Conservation (phyloP, 2,329 filamentous ascomycete genomes). For the Colletotrichum godetiae region DNA sequence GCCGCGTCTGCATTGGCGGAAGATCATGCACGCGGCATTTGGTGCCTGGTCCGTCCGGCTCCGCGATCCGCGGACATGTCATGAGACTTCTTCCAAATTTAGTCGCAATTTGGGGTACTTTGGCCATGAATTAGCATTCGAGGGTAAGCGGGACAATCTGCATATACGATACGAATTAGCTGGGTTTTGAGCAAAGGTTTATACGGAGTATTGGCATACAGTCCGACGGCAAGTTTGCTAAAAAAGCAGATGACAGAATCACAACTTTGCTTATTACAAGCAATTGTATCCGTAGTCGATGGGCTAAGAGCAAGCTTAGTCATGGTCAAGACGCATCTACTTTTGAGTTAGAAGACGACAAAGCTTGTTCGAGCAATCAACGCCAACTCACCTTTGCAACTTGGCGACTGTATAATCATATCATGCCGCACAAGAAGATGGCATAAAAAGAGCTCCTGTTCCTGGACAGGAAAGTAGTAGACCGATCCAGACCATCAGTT, state of each 20-base stretch:
- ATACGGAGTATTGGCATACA: background rate
- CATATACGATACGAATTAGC: background rate
- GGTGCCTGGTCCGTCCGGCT: slow-evolving; percentile 3
- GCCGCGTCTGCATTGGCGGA: slow-evolving; percentile 25
- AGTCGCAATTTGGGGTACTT: background rate
- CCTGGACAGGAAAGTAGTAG: background rate
- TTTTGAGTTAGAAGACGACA: background rate
- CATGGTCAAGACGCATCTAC: background rate
- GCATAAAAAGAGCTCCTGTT: background rate
- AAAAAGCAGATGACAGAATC: no score
- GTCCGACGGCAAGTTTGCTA: background rate
- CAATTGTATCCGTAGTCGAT: background rate
- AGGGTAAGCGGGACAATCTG: background rate
- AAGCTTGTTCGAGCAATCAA: background rate
- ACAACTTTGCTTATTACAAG: no score
- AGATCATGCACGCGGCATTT: slow-evolving; percentile 1
- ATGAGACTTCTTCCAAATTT: background rate
- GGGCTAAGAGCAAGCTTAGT: background rate
- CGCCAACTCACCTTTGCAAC: background rate
- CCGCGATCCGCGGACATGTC: slow-evolving; percentile 15
- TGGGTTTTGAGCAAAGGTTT: background rate
- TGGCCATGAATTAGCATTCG: background rate
- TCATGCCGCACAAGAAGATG: no score
- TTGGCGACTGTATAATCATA: background rate
- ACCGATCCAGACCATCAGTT: background rate